Evolutionary conservation across 306 rosid genomes (phyloP).

Genomic region (Inga leiocalycina): DNA sequence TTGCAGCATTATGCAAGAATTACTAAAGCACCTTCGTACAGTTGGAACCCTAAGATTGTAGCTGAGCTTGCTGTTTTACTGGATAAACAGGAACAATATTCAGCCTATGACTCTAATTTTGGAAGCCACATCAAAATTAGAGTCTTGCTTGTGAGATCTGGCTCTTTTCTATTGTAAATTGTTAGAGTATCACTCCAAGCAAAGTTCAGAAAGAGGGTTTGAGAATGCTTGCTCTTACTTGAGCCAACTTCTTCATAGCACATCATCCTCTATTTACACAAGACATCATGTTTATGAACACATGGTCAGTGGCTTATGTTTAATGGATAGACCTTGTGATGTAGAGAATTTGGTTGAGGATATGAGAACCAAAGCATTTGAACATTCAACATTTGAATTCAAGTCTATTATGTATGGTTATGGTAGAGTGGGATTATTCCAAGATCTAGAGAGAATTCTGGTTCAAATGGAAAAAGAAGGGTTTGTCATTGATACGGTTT

Average conservation of each 20-base stretch:
- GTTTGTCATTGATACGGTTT: too few species aligned
- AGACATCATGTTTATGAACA: slow-evolving; percentile 64
- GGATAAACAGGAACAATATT: too few species aligned
- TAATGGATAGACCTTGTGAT: slow-evolving; percentile 62
- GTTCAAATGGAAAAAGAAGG: slow-evolving; percentile 47
- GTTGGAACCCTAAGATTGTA: slow-evolving; percentile 63
- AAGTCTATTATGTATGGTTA: slow-evolving; percentile 57
- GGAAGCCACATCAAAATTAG: too few species aligned
- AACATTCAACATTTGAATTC: slow-evolving; percentile 62
- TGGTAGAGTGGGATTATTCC: slow-evolving; percentile 69
- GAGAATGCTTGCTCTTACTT: slow-evolving; percentile 48
- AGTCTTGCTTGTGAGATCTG: too few species aligned
- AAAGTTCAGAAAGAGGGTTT: slow-evolving; percentile 53
- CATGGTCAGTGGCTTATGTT: slow-evolving; percentile 66
- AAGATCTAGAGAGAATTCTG: slow-evolving; percentile 62
- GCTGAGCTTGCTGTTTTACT: slow-evolving; percentile 69
- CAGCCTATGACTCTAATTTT: too few species aligned
- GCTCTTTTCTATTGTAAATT: slow-evolving; percentile 27
- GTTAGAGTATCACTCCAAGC: slow-evolving; percentile 66
- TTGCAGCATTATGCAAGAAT: slow-evolving; percentile 64
- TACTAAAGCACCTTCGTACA: slow-evolving; percentile 66
- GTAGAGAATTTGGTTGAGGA: slow-evolving; percentile 62
- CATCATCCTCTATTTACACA: slow-evolving; percentile 57
- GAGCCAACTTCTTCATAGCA: slow-evolving; percentile 42
- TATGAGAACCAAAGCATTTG: slow-evolving; percentile 46